phyloP scores from a whole-genome alignment of 495 filamentous ascomycete species.

The Podospora anserina region DNA sequence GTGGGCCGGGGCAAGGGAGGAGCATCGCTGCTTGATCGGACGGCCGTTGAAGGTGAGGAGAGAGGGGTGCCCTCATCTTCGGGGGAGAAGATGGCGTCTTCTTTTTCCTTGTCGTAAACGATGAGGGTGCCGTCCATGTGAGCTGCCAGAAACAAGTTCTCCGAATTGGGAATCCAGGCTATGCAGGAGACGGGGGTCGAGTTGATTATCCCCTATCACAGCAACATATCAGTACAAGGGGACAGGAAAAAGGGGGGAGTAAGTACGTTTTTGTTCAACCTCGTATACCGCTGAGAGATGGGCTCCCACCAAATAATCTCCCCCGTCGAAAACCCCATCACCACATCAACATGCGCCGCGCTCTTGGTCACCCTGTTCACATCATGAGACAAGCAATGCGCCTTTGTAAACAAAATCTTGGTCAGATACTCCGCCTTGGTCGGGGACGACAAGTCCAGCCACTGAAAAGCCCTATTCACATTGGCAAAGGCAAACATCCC shows the following conservation, averaged over 20 bases:
- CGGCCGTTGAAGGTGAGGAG: background rate
- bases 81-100: slow-evolving; percentile 64
- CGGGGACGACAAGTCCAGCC: slow-evolving; percentile 56
- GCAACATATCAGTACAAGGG: background rate
- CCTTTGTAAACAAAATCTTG: slow-evolving; percentile 94
- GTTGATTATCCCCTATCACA: slow-evolving; percentile 72
- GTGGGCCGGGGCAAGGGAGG: background rate
- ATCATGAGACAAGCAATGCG: slow-evolving; percentile 92
- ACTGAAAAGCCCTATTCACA: slow-evolving; percentile 86
- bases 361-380: slow-evolving; percentile 81
- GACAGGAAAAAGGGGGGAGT: background rate
- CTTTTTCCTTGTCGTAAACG: slow-evolving; percentile 98
- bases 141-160: slow-evolving; percentile 86
- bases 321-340: slow-evolving; percentile 92
- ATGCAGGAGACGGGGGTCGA: slow-evolving; percentile 79
- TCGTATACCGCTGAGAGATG: slow-evolving; percentile 90
- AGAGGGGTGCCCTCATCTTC: slow-evolving; percentile 43
- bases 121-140: slow-evolving; percentile 92
- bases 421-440: slow-evolving; percentile 79
- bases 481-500: slow-evolving; percentile 91
- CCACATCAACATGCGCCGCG: slow-evolving; percentile 74
- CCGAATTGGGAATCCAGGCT: slow-evolving; percentile 90
- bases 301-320: slow-evolving; percentile 99
- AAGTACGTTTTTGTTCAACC: slow-evolving; percentile 88
- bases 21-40: slow-evolving; percentile 32